Conservation (phyloP, 2,329 filamentous ascomycete species). For the Pseudocercospora crystallina region DNA sequence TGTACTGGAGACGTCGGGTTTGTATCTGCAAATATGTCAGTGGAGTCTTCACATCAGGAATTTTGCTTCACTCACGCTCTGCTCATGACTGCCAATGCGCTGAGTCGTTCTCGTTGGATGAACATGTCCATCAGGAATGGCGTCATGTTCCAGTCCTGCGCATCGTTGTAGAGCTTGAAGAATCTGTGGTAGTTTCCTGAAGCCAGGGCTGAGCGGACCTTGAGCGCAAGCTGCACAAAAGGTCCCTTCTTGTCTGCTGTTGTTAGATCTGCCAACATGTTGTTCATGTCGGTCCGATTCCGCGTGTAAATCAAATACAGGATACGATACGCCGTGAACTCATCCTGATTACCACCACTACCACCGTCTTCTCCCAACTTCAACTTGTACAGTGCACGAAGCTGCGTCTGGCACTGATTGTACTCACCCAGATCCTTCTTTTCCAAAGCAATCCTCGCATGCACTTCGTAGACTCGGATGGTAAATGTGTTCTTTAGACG, state of each 20-base stretch:
- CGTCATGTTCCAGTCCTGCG: constrained; percentile 71
- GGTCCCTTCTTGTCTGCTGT: constrained; percentile 85
- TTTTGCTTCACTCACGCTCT: constrained; percentile 71
- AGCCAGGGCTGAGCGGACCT: constrained; percentile 86
- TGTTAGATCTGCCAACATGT: constrained; percentile 98
- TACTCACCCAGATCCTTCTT: constrained; percentile 99
- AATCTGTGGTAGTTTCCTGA: constrained; percentile 97
- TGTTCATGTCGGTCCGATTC: constrained; percentile 97
- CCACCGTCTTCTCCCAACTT: constrained; percentile 73
- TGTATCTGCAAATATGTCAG: constrained; percentile 71
- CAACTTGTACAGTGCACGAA: constrained; percentile 85
- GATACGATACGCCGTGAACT: constrained; percentile 99
- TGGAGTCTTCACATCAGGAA: neutral
- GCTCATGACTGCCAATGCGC: constrained; percentile 87
- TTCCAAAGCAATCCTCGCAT: constrained; percentile 94
- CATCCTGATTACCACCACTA: constrained; percentile 76
- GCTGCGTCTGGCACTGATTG: constrained; percentile 99
- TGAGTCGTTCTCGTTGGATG: constrained; percentile 86
- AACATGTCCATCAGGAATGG: constrained; percentile 99
- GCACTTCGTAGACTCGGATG: constrained; percentile 93
- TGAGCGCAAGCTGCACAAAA: constrained; percentile 85
- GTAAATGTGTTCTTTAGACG: constrained; percentile 97
- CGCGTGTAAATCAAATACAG: constrained; percentile 99
- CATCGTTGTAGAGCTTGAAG: constrained; percentile 92
- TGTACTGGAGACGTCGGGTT: constrained; percentile 81